Conservation (phyloP, 495 filamentous ascomycete genomes). For the Saxispiralis lemnorum region DNA sequence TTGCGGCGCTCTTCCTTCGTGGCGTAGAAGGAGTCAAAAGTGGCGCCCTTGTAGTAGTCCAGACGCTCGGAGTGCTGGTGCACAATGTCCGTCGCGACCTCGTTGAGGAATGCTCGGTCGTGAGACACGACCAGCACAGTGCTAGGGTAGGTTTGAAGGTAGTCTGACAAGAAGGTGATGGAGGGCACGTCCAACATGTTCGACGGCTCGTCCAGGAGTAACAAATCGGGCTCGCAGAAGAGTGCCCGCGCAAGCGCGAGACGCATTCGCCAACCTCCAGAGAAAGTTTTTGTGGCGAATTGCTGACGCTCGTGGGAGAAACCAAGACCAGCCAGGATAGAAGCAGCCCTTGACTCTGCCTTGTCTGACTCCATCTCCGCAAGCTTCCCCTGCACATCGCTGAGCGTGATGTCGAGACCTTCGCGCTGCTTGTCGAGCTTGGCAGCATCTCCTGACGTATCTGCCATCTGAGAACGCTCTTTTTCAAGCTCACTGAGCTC, state of each 20-base stretch:
- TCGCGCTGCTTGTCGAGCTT: slow-evolving; percentile 73
- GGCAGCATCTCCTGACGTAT: slow-evolving; percentile 70
- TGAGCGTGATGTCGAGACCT: slow-evolving; percentile 70
- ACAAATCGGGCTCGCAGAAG: slow-evolving; percentile 93
- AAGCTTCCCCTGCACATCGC: slow-evolving; percentile 80
- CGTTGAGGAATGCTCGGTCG: slow-evolving; percentile 96
- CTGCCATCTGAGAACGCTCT: slow-evolving; percentile 62
- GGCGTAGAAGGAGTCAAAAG: slow-evolving; percentile 96
- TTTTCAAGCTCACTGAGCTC: slow-evolving; percentile 63
- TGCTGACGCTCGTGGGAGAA: slow-evolving; percentile 91
- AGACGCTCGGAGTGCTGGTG: slow-evolving; percentile 94
- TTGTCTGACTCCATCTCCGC: slow-evolving; percentile 99
- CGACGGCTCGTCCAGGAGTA: slow-evolving; percentile 95
- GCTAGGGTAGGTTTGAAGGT: slow-evolving; percentile 84
- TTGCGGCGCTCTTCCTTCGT: slow-evolving; percentile 95
- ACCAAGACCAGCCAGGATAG: slow-evolving; percentile 88
- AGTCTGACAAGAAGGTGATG: slow-evolving; percentile 96
- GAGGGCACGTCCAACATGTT: slow-evolving; percentile 99
- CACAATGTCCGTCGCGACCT: slow-evolving; percentile 98
- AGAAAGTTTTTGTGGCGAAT: slow-evolving; percentile 90
- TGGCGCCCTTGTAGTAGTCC: slow-evolving; percentile 96
- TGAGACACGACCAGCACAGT: slow-evolving; percentile 94
- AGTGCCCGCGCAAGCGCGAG: slow-evolving; percentile 83
- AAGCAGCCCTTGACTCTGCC: slow-evolving; percentile 84
- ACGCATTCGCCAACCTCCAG: slow-evolving; percentile 99